A percentile compares a stretch with the other conserved stretches of the same genome.
phyloP scores from a whole-genome alignment of 2,329 filamentous ascomycete species.

The Hysterium pulicare region DNA sequence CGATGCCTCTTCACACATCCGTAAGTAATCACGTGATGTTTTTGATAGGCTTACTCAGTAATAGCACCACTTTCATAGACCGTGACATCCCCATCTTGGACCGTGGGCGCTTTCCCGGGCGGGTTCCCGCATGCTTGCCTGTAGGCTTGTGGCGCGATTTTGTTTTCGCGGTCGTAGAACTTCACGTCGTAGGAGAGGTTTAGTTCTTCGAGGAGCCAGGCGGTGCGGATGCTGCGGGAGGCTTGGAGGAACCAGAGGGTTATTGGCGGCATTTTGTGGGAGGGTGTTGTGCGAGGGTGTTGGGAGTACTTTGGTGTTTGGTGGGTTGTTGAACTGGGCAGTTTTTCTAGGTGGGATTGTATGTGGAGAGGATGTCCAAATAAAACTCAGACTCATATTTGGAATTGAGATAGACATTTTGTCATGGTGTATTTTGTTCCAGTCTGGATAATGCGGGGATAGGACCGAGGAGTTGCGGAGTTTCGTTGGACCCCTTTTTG shows the following conservation, averaged over 20 bases:
- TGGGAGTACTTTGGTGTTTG: too few species aligned
- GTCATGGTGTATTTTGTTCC: too few species aligned
- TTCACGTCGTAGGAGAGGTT: constrained; percentile 41
- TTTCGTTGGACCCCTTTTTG: too few species aligned
- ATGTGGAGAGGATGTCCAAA: too few species aligned
- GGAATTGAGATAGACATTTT: too few species aligned
- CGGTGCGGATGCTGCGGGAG: constrained; percentile 44
- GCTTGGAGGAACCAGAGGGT: constrained; percentile 49
- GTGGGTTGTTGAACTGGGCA: too few species aligned
- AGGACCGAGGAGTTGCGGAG: too few species aligned
- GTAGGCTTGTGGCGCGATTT: constrained; percentile 42
- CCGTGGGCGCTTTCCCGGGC: constrained; percentile 46
- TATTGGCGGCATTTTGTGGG: constrained; percentile 20
- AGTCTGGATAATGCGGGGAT: too few species aligned
- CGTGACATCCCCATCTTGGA: constrained; percentile 41
- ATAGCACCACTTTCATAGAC: constrained; percentile 48
- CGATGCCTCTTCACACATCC: too few species aligned
- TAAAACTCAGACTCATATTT: too few species aligned
- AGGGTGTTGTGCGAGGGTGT: too few species aligned
- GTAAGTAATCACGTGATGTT: not conserved
- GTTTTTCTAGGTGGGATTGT: too few species aligned
- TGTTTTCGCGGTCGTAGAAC: constrained; percentile 38
- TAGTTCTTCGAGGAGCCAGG: constrained; percentile 48
- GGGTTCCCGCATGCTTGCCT: constrained; percentile 39
- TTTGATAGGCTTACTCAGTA: constrained; percentile 35